These are phyloP conservation scores for Daedaleopsis sinensis DNA, from an alignment of 768 basidiomycete genomes.

Conservation along the genomic window DNA sequence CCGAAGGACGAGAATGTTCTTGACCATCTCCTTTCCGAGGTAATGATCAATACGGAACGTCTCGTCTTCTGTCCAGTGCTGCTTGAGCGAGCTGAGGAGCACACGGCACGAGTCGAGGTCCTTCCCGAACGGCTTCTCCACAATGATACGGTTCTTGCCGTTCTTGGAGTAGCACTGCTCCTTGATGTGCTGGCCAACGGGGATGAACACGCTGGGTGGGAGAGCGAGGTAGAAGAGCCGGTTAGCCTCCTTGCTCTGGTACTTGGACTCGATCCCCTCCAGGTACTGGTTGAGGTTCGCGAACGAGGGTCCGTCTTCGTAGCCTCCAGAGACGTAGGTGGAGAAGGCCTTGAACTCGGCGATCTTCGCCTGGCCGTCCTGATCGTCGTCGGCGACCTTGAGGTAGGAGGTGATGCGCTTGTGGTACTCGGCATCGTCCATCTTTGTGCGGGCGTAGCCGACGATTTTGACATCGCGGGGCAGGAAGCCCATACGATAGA, in stretches of 20 bases:
- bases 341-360: slow-evolving; percentile 83
- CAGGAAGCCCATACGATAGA: slow-evolving; percentile 80
- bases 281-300: slow-evolving; percentile 75
- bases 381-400: slow-evolving; percentile 72
- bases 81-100: slow-evolving; percentile 78
- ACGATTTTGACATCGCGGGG: slow-evolving; percentile 88
- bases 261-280: slow-evolving; percentile 73
- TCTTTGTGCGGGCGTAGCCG: slow-evolving; percentile 96
- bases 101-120: slow-evolving; percentile 84
- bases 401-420: slow-evolving; percentile 85
- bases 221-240: slow-evolving; percentile 97
- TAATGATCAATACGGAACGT: slow-evolving; percentile 99
- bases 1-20: slow-evolving; percentile 93
- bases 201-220: slow-evolving; percentile 94
- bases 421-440: slow-evolving; percentile 83
- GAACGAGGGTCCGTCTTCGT: slow-evolving; percentile 85
- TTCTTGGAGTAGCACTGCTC: slow-evolving; percentile 73
- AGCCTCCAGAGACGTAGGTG: slow-evolving; percentile 85
- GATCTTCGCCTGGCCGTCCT: slow-evolving; percentile 59
- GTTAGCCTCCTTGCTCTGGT: slow-evolving; percentile 65
- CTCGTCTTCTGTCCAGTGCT: slow-evolving; percentile 94
- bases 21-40: slow-evolving; percentile 99
- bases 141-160: slow-evolving; percentile 89
- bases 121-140: slow-evolving; percentile 99
- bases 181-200: slow-evolving; percentile 83